Conservation (phyloP, 768 basidiomycete genomes). For the Crassisporium funariophilum region DNA sequence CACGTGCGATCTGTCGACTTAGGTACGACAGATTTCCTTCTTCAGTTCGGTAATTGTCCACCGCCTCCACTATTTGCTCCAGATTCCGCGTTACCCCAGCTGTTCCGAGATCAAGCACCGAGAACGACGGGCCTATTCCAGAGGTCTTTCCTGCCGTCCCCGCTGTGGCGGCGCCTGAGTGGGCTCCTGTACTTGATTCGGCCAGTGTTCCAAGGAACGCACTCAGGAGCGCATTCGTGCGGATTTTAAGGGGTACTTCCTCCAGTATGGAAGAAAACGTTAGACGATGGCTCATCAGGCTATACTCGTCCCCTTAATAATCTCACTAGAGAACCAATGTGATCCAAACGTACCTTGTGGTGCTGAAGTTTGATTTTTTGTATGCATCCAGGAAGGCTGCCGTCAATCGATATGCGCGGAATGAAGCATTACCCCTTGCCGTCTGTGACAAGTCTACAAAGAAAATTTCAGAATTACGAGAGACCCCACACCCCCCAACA, state of each 20-base stretch:
- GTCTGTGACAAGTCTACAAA: conserved; percentile 74
- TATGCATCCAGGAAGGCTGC: conserved; percentile 79
- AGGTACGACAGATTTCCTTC: conserved; percentile 92
- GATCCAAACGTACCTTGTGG: conserved; percentile 61
- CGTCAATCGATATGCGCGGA: conserved; percentile 88
- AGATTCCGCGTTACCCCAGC: conserved; percentile 73
- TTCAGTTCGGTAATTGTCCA: conserved; percentile 87
- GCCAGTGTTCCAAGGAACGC: conserved; percentile 75
- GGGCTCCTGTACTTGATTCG: conserved; percentile 42
- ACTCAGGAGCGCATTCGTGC: conserved; percentile 77
- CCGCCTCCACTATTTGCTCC: conserved; percentile 81
- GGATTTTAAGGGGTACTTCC: conserved; percentile 83
- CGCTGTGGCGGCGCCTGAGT: conserved; percentile 41
- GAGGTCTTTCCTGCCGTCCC: conserved; percentile 30
- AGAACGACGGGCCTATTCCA: conserved; percentile 62
- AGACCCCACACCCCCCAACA: conserved; percentile 3
- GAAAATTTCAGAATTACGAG: conserved; percentile 13
- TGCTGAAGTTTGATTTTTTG: conserved; percentile 83
- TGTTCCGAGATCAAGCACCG: conserved; percentile 70
- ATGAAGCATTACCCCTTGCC: conserved; percentile 80
- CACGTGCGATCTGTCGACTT: conserved; percentile 84
- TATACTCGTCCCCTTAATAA: conserved; percentile 33
- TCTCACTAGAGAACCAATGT: conserved; percentile 2
- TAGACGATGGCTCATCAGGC: conserved; percentile 76
- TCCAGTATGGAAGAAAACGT: conserved; percentile 87